These are phyloP conservation scores for Monilinia vaccinii-corymbosi DNA, from an alignment of 2,329 filamentous ascomycete species.

Conservation along the genomic window DNA sequence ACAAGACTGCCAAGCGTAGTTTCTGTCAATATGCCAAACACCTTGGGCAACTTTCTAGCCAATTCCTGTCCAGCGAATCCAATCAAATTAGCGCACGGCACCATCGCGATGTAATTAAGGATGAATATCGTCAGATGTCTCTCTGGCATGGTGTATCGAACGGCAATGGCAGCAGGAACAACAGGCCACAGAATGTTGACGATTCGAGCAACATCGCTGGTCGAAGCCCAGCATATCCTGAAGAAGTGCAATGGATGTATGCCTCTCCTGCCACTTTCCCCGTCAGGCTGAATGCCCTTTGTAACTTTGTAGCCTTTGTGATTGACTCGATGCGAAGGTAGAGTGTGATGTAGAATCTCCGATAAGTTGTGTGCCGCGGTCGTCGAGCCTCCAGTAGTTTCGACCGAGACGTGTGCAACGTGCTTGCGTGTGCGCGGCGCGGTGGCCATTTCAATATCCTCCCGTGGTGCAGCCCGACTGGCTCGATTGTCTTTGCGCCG, in stretches of 20 bases:
- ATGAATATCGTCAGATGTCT: slow-evolving; percentile 57
- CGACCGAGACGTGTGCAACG: slow-evolving; percentile 5
- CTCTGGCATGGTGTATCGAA: slow-evolving; percentile 46
- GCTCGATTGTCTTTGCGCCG: neutral
- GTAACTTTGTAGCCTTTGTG: slow-evolving; percentile 26
- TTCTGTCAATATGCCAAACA: slow-evolving; percentile 54
- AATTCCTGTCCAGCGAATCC: slow-evolving; percentile 67
- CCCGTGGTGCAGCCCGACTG: neutral
- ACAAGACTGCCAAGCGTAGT: slow-evolving; percentile 64
- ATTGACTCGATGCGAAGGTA: slow-evolving; percentile 13
- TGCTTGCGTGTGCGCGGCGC: neutral
- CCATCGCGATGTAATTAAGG: slow-evolving; percentile 67
- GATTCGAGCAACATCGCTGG: slow-evolving; percentile 50
- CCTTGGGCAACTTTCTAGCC: slow-evolving; percentile 66
- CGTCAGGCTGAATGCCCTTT: slow-evolving; percentile 37
- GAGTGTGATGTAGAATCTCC: neutral
- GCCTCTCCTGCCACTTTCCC: slow-evolving; percentile 60
- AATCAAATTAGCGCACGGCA: slow-evolving; percentile 66
- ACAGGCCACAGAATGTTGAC: slow-evolving; percentile 70
- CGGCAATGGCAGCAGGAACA: slow-evolving; percentile 61
- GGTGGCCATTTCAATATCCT: slow-evolving; percentile 10
- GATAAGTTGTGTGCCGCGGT: slow-evolving; percentile 8
- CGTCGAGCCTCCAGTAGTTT: neutral
- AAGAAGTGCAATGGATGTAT: slow-evolving; percentile 57
- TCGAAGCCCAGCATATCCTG: slow-evolving; percentile 53